A percentile compares a stretch with the other conserved stretches of the same genome.
phyloP scores from a whole-genome alignment of 148 eudicot genomes.

The Beta vulgaris region DNA sequence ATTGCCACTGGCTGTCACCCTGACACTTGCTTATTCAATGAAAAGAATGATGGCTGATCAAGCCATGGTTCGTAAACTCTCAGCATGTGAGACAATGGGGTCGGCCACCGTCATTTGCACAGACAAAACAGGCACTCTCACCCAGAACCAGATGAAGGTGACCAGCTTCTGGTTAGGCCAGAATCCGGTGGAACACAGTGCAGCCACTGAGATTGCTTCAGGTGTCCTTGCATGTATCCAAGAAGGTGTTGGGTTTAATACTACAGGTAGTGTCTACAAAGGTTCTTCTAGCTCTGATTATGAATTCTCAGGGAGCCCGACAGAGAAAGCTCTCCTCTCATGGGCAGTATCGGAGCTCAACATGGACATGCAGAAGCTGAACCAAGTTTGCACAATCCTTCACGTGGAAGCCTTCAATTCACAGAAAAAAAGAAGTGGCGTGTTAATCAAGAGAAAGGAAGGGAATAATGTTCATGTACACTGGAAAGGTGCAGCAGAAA shows the following conservation, averaged over 20 bases:
- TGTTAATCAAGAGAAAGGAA: slow-evolving; percentile 8
- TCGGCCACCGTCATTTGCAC: slow-evolving; percentile 40
- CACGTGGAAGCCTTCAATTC: slow-evolving; percentile 27
- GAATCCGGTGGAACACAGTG: neutral
- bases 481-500: slow-evolving; percentile 32
- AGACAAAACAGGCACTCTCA: slow-evolving; percentile 38
- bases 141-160: slow-evolving; percentile 34
- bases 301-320: slow-evolving; percentile 30
- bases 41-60: slow-evolving; percentile 38
- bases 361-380: slow-evolving; percentile 20
- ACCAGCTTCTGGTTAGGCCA: slow-evolving; percentile 33
- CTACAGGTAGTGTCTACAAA: slow-evolving; percentile 33
- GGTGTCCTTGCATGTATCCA: slow-evolving; percentile 10
- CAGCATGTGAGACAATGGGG: slow-evolving; percentile 45
- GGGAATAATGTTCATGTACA: slow-evolving; percentile 10
- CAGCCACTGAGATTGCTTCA: slow-evolving; percentile 6
- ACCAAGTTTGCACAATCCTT: slow-evolving; percentile 1
- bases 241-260: slow-evolving; percentile 33
- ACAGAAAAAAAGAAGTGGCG: slow-evolving; percentile 30
- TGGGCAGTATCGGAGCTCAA: slow-evolving; percentile 23
- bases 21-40: slow-evolving; percentile 38
- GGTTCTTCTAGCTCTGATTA: slow-evolving; percentile 8
- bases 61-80: slow-evolving; percentile 37
- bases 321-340: slow-evolving; percentile 25
- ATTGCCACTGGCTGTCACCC: slow-evolving; percentile 34